Evolutionary conservation across 2,329 filamentous ascomycete species (phyloP), one percentile per base, ranked within the genome.

Genomic region (Pseudogymnoascus sp.): DNA sequence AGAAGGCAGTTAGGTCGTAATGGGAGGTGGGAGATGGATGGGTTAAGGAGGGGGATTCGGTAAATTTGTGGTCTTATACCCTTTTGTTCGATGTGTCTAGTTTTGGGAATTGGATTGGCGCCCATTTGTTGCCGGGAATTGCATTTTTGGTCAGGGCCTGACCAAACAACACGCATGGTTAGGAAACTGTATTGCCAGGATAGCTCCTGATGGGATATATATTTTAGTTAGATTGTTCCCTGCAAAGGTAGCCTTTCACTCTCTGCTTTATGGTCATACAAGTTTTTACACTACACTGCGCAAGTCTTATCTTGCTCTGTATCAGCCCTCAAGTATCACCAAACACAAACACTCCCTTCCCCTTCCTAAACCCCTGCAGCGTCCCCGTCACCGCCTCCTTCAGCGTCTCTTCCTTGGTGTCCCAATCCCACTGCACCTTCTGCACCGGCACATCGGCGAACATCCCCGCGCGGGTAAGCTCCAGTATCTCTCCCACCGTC

Each of bases 281-380:
- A 61, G 34, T 39, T 64, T 43, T 31, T 62, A 63, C 34, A 57
- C 25, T 63, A 63, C 25, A 28, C 57, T 43, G 36, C 39, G 25
- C 25, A 31, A 7, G 14, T 39, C 34, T 62, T 62, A 37, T 54
- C 10, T 51, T 62, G 21, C 65, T 68, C 80, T 37, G 14, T 14
- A 51, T 51, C 45, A 10, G n/a, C 25, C 14, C n/a, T 57, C 48
- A 57, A 31, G 77, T 80, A 66, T 81, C 79, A 23, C 83, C 83
- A 76, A 95, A 98, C 4, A 93, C 84, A 75, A 98, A 95, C 2
- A 99, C 84, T 0, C 92, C 90, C 80, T 99, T 99, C 10, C 93
- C 93, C 68, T 85, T 84, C 72, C 92, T 85, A 75, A 90, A 98
- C 0, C 93, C 95, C 64, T 88, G 83, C 51, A 98, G 79, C 1